Evolutionary conservation across 495 filamentous ascomycete species (phyloP).

Genomic region (Hyphodiscus hymeniophilus): DNA sequence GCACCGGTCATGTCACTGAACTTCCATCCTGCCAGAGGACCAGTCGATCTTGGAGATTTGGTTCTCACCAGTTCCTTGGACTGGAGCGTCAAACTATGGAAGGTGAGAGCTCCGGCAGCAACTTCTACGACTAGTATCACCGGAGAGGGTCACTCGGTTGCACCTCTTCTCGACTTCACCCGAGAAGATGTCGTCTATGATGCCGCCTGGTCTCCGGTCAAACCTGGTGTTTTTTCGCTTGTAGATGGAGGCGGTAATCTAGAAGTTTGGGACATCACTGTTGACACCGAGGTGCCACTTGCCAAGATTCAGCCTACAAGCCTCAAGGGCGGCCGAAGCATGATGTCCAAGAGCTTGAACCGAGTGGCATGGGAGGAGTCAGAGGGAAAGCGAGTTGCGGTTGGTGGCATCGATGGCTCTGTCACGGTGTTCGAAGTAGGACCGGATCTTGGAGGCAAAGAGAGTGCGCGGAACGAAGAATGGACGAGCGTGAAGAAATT

Average conservation of each 20-base stretch:
- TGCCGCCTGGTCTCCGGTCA: constrained; percentile 84
- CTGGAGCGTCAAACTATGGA: constrained; percentile 97
- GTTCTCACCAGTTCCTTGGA: constrained; percentile 80
- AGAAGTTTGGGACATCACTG: constrained; percentile 90
- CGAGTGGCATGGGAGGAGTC: constrained; percentile 87
- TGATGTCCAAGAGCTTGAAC: constrained; percentile 75
- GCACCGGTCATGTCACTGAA: constrained; percentile 93
- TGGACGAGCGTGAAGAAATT: constrained; percentile 87
- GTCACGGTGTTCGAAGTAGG: constrained; percentile 93
- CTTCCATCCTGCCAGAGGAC: constrained; percentile 87
- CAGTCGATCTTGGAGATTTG: constrained; percentile 90
- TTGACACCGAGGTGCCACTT: constrained; percentile 85
- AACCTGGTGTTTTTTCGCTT: constrained; percentile 85
- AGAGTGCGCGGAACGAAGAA: constrained; percentile 74
- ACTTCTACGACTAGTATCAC: constrained; percentile 43
- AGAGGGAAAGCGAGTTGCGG: constrained; percentile 78
- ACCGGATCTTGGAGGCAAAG: constrained; percentile 69
- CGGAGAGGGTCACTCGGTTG: constrained; percentile 36
- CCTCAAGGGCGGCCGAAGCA: constrained; percentile 45
- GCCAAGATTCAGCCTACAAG: constrained; percentile 62
- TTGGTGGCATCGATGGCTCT: constrained; percentile 82
- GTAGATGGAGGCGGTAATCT: constrained; percentile 91
- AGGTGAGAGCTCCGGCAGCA: constrained; percentile 69
- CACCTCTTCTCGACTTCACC: constrained; percentile 78
- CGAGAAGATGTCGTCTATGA: constrained; percentile 96